Evolutionary conservation across 441 rosid species (phyloP).

Genomic region (Manihot esculenta): DNA sequence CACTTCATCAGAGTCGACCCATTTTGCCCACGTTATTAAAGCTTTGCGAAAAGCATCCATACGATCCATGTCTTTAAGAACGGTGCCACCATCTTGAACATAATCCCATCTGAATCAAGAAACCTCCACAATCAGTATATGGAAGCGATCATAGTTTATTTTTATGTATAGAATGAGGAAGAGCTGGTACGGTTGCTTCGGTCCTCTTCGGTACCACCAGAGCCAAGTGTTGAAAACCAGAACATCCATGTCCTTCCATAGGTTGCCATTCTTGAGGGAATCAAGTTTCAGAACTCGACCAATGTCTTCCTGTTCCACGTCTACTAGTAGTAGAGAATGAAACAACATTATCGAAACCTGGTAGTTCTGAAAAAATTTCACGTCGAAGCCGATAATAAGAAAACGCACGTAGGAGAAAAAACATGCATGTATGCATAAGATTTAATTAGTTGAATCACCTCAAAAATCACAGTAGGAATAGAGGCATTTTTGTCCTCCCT

Average conservation of each 20-base stretch:
- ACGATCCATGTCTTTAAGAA: conserved; percentile 72
- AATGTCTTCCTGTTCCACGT: conserved; percentile 48
- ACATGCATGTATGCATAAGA: background rate
- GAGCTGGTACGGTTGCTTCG: conserved; percentile 62
- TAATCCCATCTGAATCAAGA: conserved; percentile 68
- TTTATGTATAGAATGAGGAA: background rate
- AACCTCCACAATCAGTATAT: background rate
- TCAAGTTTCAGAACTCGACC: conserved; percentile 83
- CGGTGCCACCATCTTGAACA: conserved; percentile 43
- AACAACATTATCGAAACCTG: conserved; percentile 54
- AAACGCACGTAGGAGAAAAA: background rate
- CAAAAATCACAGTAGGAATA: conserved; percentile 30
- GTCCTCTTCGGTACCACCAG: conserved; percentile 91
- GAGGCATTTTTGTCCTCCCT: conserved; percentile 17
- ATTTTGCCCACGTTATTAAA: conserved; percentile 71
- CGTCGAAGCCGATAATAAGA: conserved; percentile 23
- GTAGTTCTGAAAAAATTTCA: conserved; percentile 48
- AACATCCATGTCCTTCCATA: conserved; percentile 61
- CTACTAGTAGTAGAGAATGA: conserved; percentile 61
- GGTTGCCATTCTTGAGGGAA: conserved; percentile 58
- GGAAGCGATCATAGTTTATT: background rate
- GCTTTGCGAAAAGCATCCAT: conserved; percentile 70
- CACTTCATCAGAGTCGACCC: conserved; percentile 71
- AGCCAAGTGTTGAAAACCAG: conserved; percentile 92
- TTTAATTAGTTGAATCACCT: conserved; percentile 28